A percentile compares a stretch with the other conserved stretches of the same genome.
Evolutionary conservation across 179 eudicot genomes (phyloP).

Genomic region (Beta macrorhiza): DNA sequence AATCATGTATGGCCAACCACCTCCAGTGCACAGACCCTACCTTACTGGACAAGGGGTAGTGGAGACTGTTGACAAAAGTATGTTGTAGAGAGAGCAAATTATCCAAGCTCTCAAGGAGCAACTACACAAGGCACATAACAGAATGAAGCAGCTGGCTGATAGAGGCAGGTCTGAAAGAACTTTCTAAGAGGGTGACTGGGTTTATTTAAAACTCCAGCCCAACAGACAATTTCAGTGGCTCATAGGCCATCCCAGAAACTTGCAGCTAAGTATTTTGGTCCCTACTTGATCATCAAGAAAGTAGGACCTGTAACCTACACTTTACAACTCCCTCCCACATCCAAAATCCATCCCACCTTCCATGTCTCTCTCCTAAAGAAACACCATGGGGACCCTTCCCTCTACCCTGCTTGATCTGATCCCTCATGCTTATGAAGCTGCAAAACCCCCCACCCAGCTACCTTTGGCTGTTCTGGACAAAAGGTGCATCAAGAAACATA

Average conservation of each 20-base stretch:
- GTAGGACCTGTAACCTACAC: not conserved
- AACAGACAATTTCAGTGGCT: not conserved
- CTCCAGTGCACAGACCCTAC: not conserved
- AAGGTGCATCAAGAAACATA: no score
- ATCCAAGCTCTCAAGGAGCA: not conserved
- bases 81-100: not conserved
- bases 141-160: not conserved
- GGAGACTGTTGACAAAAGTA: not conserved
- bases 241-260: not conserved
- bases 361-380: not conserved
- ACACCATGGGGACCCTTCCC: no score
- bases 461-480: no score
- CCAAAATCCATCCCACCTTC: not conserved
- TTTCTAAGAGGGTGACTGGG: not conserved
- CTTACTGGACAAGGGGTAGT: not conserved
- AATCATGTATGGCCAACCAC: not conserved
- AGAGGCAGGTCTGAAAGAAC: no score
- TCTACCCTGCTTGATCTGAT: no score
- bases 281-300: not conserved
- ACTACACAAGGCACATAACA: not conserved
- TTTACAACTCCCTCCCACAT: not conserved
- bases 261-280: not conserved
- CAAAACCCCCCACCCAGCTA: no score
- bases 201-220: not conserved
- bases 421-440: no score